Base-by-base conservation (phyloP, 2,329 filamentous ascomycete genomes). In the Neocatenulostroma microsporum region DNA sequence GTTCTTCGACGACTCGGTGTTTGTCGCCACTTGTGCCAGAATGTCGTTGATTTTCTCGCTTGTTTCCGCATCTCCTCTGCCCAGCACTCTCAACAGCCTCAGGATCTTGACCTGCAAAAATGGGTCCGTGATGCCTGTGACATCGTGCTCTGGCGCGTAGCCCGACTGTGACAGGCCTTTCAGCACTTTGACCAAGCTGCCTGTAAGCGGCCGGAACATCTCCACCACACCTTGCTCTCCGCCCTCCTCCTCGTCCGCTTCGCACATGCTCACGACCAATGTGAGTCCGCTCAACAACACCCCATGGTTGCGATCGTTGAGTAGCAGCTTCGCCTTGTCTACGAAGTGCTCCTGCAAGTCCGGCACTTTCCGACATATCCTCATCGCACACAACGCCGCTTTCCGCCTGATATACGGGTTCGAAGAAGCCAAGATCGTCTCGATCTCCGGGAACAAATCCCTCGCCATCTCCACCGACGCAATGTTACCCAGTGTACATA, bases 41-140 rank as follows among this genome's bases (percentile, higher is more conserved):
- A 98, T 98, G 57, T 98, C 91, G 65, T 96, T 98, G 68, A 98
- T 96, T 61, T 94, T 82, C 63, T 98, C 93, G 61, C 87, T 96
- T 18, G 85, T 87, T 43, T 87, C 74, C 9, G 79, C 70, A 61
- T 98, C 87, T 23, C 89, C 88, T 44, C 87, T 79, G 12, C 83
- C 89, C 30, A 98, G 70, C 7, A 94, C 84, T 47, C 89, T 76
- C 35, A 98, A 69, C 34, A 98, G 67, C 38, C 84, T 80, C 37
- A 98, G 70, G 40, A 98, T 87, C 69, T 96, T 98, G 66, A 94
- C 88, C 65, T 98, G 91, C 31, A 98, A 64, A 67, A 98, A 98
- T 1, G 91, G 91, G 62, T 98, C 93, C 26, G 89, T 94, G 46
- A 98, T 94, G 24, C 93, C 93, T 13, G 88, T 95, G 28, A 98